Evolutionary conservation across 176 grass and related monocot genomes (phyloP), one percentile per base, ranked within the genome.

Genomic region (Raddia guianensis): DNA sequence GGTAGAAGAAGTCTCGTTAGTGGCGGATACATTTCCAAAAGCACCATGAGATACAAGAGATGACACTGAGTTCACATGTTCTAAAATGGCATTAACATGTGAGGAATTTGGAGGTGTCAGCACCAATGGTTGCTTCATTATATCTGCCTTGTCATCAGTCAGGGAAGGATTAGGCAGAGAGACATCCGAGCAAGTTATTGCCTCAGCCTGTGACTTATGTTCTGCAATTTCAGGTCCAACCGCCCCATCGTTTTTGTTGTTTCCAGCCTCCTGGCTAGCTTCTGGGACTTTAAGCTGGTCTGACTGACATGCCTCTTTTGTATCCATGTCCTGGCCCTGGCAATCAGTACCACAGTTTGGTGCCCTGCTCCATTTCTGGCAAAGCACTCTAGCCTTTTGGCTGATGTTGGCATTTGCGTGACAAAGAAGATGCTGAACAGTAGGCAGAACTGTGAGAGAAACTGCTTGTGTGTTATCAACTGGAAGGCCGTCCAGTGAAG

Each of bases 351-450:
- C 42, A 66, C 72, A 65, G 63, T 75, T 66, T 32, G 16, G 75
- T 67, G 61, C 9, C 6, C 12, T 34, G 15, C 19, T 60, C 92
- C 89, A 94, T 76, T 86, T 94, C 56, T 87, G 77, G 58, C 43
- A 68, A 18, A 94, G 75, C 2, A 55, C 19, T 76, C 51, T 73
- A 9, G 92, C 92, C 65, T 82, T 94, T 73, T 89, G 81, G 42
- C 72, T 94, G 63, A 94, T 85, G 14, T 71, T 8, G 19, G 51
- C 16, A 72, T 81, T 89, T 44, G 40, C 34, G 34, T 91, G 89
- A 68, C 42, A 13, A 82, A 89, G 40, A 9, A 94, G 89, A 37
- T 76, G 58, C 18, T 59, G 58, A 73, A 91, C 84, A 76, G 86
- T 89, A 67, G 47, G 34, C 21, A 80, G 49, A 82, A 91, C 44